phyloP scores from a whole-genome alignment of 192 early-diverging fungal genomes.

The Coemansia sp. region DNA sequence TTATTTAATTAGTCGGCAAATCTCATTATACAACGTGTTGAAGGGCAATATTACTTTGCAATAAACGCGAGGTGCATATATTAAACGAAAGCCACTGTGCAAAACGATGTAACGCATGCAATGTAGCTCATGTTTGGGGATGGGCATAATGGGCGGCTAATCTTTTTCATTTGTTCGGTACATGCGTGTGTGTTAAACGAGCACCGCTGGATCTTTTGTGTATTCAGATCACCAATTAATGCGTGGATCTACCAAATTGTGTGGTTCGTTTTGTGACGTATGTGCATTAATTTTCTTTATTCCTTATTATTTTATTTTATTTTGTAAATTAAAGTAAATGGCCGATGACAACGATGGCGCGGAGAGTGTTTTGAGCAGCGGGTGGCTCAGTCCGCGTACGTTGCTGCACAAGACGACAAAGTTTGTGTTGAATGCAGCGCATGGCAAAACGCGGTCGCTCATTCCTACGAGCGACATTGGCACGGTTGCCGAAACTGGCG shows the following conservation, averaged over 20 bases:
- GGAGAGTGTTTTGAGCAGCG: neutral
- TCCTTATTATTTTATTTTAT: neutral
- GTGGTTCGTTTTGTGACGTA: neutral
- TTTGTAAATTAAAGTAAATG: neutral
- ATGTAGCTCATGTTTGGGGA: no score
- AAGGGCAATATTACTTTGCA: no score
- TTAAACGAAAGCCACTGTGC: no score
- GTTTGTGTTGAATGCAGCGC: slow-evolving; percentile 49
- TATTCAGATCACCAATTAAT: no score
- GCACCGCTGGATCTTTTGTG: no score
- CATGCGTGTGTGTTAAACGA: no score
- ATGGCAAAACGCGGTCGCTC: slow-evolving; percentile 46
- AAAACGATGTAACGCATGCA: no score
- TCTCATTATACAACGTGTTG: no score
- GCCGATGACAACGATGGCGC: neutral
- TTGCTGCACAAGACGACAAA: slow-evolving; percentile 44
- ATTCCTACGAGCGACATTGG: slow-evolving; percentile 37
- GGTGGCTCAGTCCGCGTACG: slow-evolving; percentile 19
- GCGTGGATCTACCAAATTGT: neutral
- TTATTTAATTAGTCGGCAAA: no score
- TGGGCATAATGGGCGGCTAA: no score
- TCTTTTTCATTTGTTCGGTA: no score
- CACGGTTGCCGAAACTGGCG: slow-evolving; percentile 7
- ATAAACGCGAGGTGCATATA: no score
- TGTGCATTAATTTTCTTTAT: neutral